These are phyloP conservation scores for Albizia julibrissin DNA, from an alignment of 306 rosid genomes.

Conservation along the genomic window DNA sequence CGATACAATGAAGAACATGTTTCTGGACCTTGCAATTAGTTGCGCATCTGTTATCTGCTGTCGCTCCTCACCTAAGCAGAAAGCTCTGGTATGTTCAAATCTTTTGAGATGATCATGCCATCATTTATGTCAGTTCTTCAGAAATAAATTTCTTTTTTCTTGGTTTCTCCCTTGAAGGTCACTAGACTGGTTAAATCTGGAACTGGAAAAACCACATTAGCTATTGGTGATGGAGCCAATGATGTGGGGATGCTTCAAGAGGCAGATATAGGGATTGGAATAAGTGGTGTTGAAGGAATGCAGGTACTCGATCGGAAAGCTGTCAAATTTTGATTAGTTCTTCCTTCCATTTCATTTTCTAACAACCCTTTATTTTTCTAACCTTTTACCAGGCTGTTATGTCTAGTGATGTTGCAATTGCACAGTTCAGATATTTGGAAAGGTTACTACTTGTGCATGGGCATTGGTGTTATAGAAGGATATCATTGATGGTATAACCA, in stretches of 20 bases:
- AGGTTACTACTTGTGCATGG: slow-evolving; percentile 74
- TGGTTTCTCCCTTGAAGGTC: slow-evolving; percentile 3
- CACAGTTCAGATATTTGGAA: slow-evolving; percentile 68
- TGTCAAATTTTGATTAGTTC: not conserved
- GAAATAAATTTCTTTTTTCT: not conserved
- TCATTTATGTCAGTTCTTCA: not conserved
- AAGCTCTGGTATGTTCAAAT: slow-evolving; percentile 6
- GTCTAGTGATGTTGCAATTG: slow-evolving; percentile 44
- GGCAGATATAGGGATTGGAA: slow-evolving; percentile 77
- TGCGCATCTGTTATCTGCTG: slow-evolving; percentile 22
- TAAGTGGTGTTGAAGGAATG: slow-evolving; percentile 80
- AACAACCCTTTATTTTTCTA: not conserved
- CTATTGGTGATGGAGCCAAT: slow-evolving; percentile 78
- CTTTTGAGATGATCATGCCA: not conserved
- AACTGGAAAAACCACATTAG: slow-evolving; percentile 51
- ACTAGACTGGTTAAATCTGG: slow-evolving; percentile 22
- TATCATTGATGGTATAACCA: slow-evolving; percentile 62
- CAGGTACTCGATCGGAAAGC: slow-evolving; percentile 41
- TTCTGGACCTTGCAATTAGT: not conserved
- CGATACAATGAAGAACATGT: not conserved
- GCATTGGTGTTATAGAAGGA: slow-evolving; percentile 81
- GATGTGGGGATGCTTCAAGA: slow-evolving; percentile 88
- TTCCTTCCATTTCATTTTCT: not conserved
- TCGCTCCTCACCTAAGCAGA: slow-evolving; percentile 16
- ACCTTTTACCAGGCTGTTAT: slow-evolving; percentile 61